Conservation (phyloP, 192 early-diverging fungal species). For the Backusella morwellensis region DNA sequence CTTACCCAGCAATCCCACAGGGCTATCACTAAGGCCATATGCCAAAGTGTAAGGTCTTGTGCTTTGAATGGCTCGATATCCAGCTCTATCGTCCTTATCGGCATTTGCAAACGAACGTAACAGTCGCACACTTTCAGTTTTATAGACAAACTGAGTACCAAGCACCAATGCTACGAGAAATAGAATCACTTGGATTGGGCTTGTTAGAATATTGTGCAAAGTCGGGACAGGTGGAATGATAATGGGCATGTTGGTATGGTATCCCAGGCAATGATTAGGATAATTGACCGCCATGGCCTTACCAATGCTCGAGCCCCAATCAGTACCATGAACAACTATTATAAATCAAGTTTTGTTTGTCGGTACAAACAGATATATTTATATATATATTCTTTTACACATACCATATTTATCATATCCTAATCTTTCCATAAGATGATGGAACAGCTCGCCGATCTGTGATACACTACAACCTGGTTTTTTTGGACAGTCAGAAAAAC, state of each 20-base stretch:
- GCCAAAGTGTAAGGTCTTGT: slow-evolving; percentile 23
- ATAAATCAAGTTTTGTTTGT: not conserved
- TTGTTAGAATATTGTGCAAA: not conserved
- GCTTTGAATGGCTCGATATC: slow-evolving; percentile 25
- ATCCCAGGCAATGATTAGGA: slow-evolving; percentile 10
- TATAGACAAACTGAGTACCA: slow-evolving; percentile 10
- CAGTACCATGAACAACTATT: slow-evolving; percentile 24
- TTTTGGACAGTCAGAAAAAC: slow-evolving; percentile 43
- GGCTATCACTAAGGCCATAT: slow-evolving; percentile 25
- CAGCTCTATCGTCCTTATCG: slow-evolving; percentile 6
- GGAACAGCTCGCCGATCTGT: slow-evolving; percentile 13
- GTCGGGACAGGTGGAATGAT: slow-evolving; percentile 6
- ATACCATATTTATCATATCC: slow-evolving; percentile 23
- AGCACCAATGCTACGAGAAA: slow-evolving; percentile 4
- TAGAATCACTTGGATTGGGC: slow-evolving; percentile 8
- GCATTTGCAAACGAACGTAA: not conserved
- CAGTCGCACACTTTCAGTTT: not conserved
- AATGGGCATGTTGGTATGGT: slow-evolving; percentile 15
- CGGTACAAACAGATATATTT: not conserved
- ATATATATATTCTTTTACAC: not conserved
- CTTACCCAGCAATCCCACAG: slow-evolving; percentile 25
- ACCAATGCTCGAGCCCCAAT: slow-evolving; percentile 25
- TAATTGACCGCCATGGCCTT: not conserved
- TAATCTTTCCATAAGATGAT: slow-evolving; percentile 29
- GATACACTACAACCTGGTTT: slow-evolving; percentile 11